Base-by-base conservation (phyloP, 768 basidiomycete genomes). In the Kwoniella botswanensis region DNA sequence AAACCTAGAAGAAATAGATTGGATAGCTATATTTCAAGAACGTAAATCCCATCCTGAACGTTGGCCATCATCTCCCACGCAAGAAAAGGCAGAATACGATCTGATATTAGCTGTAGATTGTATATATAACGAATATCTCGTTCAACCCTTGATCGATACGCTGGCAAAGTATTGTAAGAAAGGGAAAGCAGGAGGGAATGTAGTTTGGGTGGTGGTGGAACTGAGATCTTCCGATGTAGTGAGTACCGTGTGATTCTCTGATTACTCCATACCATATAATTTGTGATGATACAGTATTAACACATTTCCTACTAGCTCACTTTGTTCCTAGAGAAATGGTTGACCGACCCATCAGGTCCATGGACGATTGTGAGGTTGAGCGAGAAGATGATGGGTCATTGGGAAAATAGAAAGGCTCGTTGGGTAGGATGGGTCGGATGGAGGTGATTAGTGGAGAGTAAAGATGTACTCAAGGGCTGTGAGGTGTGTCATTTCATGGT, bases 71-170 rank as follows among this genome's bases (percentile, higher is more conserved):
- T 24, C 11, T 6, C 21, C 17, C 59, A 50, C 46, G 13, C 29
- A 55, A 26, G 29, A 10, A 50, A 67, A 55, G 29, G 9, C 13
- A 17, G 17, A 63, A 7, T 76, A 77, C 59, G 77, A 83, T 50
- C 64, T 82, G 4, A 64, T 82, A 29, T 52, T 83, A 13, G 78
- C 77, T 1, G 81, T 83, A 2, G 82, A 83, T 65, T 83, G 82
- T 63, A 79, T 83, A 26, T 83, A 79, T 69, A 83, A 83, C 59
- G 82, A 83, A 66, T 62, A 76, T n/a, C 73, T 83, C 3, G 71
- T 79, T 3, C 72, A 74, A 61, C 82, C 82, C 5, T 59, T 83
- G 26, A 76, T 82, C 1, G 76, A 81, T 42, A 79, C 81, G 1
- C 56, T 83, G 41, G 72, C 67, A 18, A 54, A 65, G 18, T 82